Evolutionary conservation across 495 filamentous ascomycete species (phyloP), one percentile per base, ranked within the genome.

Genomic region (Penicillium paradoxum): DNA sequence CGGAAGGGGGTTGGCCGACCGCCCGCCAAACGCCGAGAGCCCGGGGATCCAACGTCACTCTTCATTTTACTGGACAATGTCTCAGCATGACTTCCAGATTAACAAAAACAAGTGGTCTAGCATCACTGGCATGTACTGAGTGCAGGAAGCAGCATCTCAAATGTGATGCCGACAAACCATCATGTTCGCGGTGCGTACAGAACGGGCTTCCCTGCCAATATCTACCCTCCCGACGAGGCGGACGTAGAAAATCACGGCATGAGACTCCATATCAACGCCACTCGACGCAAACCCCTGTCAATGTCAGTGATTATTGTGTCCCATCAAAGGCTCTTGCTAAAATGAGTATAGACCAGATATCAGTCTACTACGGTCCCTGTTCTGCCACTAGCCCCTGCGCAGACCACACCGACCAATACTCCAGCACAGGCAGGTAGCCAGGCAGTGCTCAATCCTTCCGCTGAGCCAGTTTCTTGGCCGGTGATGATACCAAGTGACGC

Each of bases 71-170:
- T 37, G n/a, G 11, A 6, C 41, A 13, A 44, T 29, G 15, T 15
- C 29, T 40, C 10, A 54, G 17, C 43, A 59, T 62, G 59, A 56
- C 59, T 19, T 52, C 55, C 6, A 50, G 49, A 30, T 58, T 60
- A 4, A 60, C 63, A 2, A 65, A 63, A 38, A 40, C 54, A 29
- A 65, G 45, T 45, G 63, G 63, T 6, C 45, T 65, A 27, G 59
- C 53, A 22, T 64, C 71, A 4, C 57, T 75, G 8, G 72, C 72
- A n/a, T 75, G 72, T 38, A 72, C 67, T 2, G 70, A 71, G 43
- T 75, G 72, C 60, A 63, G 72, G 15, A 72, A 72, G 45, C 70
- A 75, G 22, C 72, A 75, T 54, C 54, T 75, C 15, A 73, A 73
- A 60, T 75, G 72, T 40, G 70, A 75, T 17, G 70, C 64, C 4